Evolutionary conservation across 2,329 filamentous ascomycete species (phyloP), one percentile per base, ranked within the genome.

Genomic region (Monosporascus cannonballus): DNA sequence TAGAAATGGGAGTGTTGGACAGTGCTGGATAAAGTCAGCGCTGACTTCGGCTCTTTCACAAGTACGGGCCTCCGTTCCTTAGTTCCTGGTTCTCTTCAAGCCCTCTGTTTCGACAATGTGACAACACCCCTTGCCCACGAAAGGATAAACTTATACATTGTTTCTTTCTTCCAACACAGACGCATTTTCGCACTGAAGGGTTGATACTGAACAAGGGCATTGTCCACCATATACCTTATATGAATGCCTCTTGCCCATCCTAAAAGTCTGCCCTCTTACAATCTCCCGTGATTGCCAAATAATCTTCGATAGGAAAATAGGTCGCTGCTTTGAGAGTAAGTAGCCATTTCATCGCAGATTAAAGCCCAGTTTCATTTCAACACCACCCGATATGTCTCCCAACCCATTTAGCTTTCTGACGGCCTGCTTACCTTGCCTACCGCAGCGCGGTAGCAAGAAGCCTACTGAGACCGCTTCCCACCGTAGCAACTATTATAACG

Each of bases 291-390:
- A 22, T 22, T 6, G 18, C 15, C 20, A 18, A 36, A 24, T 48
- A 25, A 48, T 36, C 30, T 50, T 48, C 34, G 46, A 50, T 36
- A 39, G 36, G 18, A 34, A 41, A 44, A 18, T 9, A 20, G 37
- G 41, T 25, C 36, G 44, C 41, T 55, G 45, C 54, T 59, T 56
- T 48, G 48, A 60, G 37, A 61, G 60, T 61, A 54, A 57, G 56
- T 55, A 36, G 37, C 46, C 42, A 44, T 25, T 44, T 18, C n/a
- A 25, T 15, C 41, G 4, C 14, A 4, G 14, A 17, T 22, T 17
- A 30, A 17, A 46, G 17, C 11, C 42, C n/a, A 9, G 18, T 18
- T 41, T 8, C 4, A 8, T 20, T 41, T 46, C 42, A 17, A 15
- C 41, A 15, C 22, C 14, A 4, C 41, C 34, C 27, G 34, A 53